These are phyloP conservation scores for Fragaria vesca DNA, from an alignment of 306 rosid species.

Conservation along the genomic window DNA sequence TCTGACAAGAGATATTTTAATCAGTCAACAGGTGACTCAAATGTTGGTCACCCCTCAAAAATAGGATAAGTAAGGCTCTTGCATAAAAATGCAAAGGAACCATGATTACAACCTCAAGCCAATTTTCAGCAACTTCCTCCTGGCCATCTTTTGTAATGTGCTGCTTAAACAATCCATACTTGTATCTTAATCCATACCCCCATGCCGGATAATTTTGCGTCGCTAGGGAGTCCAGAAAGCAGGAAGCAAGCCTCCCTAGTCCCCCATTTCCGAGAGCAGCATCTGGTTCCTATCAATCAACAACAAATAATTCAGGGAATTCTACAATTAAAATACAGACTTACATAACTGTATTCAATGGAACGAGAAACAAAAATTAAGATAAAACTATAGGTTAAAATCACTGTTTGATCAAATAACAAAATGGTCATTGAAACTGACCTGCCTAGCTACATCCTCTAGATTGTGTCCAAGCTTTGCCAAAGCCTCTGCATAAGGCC, in stretches of 20 bases:
- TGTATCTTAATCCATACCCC: constrained; percentile 98
- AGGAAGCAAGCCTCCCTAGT: constrained; percentile 96
- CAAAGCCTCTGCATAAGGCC: constrained; percentile 89
- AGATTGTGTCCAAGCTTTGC: constrained; percentile 67
- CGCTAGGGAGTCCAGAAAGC: constrained; percentile 93
- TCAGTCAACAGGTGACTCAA: neutral
- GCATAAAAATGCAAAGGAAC: neutral
- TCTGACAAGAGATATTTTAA: constrained; percentile 40
- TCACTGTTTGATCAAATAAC: neutral
- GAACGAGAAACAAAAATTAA: neutral
- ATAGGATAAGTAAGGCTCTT: neutral
- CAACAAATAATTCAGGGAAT: constrained; percentile 28
- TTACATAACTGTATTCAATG: neutral
- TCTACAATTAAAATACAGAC: constrained; percentile 1
- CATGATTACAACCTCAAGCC: constrained; percentile 74
- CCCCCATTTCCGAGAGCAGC: constrained; percentile 99
- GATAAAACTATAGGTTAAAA: neutral
- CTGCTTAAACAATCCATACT: constrained; percentile 91
- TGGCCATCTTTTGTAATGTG: constrained; percentile 88
- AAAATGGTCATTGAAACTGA: constrained; percentile 23
- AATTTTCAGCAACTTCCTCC: constrained; percentile 92
- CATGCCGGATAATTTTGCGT: constrained; percentile 93
- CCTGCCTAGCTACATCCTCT: constrained; percentile 78
- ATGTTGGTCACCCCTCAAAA: neutral
- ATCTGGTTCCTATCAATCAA: constrained; percentile 76